Evolutionary conservation across 257 asterid genomes (phyloP).

Genomic region (Eustoma russellianum): DNA sequence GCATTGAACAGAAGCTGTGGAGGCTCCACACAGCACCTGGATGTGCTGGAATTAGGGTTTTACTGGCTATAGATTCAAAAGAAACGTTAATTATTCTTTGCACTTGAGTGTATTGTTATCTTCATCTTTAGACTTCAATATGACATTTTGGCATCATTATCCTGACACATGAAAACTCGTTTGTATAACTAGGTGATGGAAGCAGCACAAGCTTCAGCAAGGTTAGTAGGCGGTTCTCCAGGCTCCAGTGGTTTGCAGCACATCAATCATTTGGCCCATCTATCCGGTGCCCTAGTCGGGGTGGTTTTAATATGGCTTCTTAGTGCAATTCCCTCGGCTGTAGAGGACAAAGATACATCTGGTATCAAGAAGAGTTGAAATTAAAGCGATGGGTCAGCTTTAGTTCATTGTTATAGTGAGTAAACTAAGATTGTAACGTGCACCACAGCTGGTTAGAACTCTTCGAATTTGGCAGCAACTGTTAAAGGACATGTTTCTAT

Average conservation of each 20-base stretch:
- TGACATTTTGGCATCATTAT: background rate
- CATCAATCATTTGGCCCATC: conserved; percentile 87
- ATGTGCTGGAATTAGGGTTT: too few relatives aligned
- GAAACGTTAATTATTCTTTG: too few relatives aligned
- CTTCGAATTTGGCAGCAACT: too few relatives aligned
- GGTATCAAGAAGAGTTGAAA: background rate
- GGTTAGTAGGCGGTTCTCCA: conserved; percentile 40
- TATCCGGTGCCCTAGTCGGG: conserved; percentile 89
- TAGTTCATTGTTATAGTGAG: background rate
- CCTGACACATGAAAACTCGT: background rate
- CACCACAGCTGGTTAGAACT: background rate
- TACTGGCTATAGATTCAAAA: too few relatives aligned
- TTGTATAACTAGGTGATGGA: conserved; percentile 70
- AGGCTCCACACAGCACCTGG: too few relatives aligned
- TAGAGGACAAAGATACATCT: conserved; percentile 16
- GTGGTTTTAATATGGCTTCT: conserved; percentile 75
- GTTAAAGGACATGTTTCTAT: too few relatives aligned
- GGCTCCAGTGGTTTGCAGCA: conserved; percentile 57
- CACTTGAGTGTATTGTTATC: too few relatives aligned
- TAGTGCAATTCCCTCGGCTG: conserved; percentile 46
- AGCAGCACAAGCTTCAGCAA: conserved; percentile 91
- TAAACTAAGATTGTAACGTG: background rate
- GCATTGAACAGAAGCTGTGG: too few relatives aligned
- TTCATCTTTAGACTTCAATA: too few relatives aligned
- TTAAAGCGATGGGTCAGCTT: background rate